Evolutionary conservation across 2,329 filamentous ascomycete genomes (phyloP).

Genomic region (Sarocladium brachiariae): DNA sequence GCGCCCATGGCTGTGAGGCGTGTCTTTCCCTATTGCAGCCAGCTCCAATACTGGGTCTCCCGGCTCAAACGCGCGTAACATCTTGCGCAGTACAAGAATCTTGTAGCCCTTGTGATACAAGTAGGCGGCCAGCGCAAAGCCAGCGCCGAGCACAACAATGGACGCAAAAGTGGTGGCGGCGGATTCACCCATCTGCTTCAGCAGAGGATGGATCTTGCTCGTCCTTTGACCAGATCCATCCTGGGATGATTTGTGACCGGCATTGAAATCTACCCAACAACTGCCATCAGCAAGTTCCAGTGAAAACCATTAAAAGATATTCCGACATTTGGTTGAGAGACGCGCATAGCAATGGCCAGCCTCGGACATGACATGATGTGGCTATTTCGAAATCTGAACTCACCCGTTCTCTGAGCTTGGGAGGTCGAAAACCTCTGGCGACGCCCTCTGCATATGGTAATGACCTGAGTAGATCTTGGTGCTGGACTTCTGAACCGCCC

Average conservation of each 20-base stretch:
- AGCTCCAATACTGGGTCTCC: slow-evolving; percentile 85
- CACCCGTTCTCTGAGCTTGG: slow-evolving; percentile 20
- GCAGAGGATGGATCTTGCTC: slow-evolving; percentile 25
- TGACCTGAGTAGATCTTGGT: neutral
- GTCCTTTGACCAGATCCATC: slow-evolving; percentile 16
- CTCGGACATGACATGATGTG: neutral
- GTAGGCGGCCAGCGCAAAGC: slow-evolving; percentile 62
- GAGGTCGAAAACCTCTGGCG: slow-evolving; percentile 22
- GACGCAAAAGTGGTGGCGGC: slow-evolving; percentile 71
- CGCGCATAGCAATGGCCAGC: neutral
- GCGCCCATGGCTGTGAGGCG: slow-evolving; percentile 35
- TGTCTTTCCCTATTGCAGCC: slow-evolving; percentile 57
- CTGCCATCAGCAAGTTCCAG: neutral
- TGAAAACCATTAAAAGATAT: neutral
- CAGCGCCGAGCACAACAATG: slow-evolving; percentile 62
- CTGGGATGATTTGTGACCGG: neutral
- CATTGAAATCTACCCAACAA: neutral
- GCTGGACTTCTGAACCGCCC: neutral
- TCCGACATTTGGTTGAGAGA: too few relatives aligned
- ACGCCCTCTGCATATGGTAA: neutral
- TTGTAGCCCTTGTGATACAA: slow-evolving; percentile 84
- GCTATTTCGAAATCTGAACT: neutral
- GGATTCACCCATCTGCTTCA: slow-evolving; percentile 62
- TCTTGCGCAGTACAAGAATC: slow-evolving; percentile 81
- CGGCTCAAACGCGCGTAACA: slow-evolving; percentile 83